Evolutionary conservation across 306 rosid species (phyloP).

Genomic region (Echinosophora koreensis): DNA sequence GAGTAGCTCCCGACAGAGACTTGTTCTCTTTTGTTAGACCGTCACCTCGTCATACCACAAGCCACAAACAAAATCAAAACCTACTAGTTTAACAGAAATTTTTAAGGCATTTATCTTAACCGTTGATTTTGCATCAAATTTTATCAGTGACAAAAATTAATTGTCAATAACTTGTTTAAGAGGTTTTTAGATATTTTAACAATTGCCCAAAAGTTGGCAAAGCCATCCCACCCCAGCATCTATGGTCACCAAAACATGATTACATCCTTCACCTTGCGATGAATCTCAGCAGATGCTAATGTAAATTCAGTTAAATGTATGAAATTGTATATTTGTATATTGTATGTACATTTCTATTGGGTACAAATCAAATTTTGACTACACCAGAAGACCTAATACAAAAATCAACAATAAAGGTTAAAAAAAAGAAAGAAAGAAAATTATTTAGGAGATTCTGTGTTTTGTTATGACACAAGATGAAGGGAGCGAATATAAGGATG

Average conservation of each 20-base stretch:
- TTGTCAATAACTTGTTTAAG: too few relatives aligned
- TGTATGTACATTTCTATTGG: slow-evolving; percentile 9
- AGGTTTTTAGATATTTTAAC: too few relatives aligned
- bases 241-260: too few relatives aligned
- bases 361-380: not conserved
- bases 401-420: not conserved
- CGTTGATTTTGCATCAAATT: too few relatives aligned
- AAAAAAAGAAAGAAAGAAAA: not conserved
- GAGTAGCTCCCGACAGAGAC: too few relatives aligned
- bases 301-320: not conserved
- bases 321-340: not conserved
- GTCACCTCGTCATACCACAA: too few relatives aligned
- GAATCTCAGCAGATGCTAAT: too few relatives aligned
- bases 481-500: not conserved
- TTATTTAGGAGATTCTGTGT: not conserved
- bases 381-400: not conserved
- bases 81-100: not conserved
- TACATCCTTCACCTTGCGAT: too few relatives aligned
- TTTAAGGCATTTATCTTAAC: too few relatives aligned
- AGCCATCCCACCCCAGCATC: too few relatives aligned
- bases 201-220: too few relatives aligned
- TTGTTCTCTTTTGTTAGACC: too few relatives aligned
- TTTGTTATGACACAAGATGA: not conserved
- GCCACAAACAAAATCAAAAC: not conserved
- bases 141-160: not conserved